Evolutionary conservation across 495 filamentous ascomycete genomes (phyloP).

Genomic region (Sordaria brevicollis): DNA sequence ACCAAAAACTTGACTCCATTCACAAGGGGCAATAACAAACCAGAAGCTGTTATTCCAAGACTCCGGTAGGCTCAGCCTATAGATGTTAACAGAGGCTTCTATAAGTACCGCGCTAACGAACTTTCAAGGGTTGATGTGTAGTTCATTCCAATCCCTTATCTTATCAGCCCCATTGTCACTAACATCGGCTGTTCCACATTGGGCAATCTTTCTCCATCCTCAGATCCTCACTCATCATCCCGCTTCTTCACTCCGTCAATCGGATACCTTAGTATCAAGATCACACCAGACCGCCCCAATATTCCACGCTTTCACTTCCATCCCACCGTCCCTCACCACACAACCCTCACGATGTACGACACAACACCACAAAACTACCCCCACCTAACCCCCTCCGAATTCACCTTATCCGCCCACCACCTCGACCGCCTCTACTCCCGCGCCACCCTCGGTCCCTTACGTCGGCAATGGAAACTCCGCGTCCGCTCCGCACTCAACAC

Average conservation of each 20-base stretch:
- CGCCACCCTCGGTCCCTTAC: constrained; percentile 37
- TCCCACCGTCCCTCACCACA: too few species aligned
- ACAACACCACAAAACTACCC: constrained; percentile 43
- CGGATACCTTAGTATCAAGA: too few species aligned
- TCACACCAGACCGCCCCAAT: neutral
- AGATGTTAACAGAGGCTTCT: too few species aligned
- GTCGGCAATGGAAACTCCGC: constrained; percentile 31
- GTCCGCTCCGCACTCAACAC: constrained; percentile 26
- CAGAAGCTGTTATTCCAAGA: too few species aligned
- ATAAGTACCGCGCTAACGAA: too few species aligned
- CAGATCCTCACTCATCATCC: too few species aligned
- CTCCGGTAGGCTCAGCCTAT: too few species aligned
- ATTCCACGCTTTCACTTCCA: too few species aligned
- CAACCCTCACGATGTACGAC: neutral
- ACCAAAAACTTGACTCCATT: too few species aligned
- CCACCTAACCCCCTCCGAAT: constrained; percentile 49
- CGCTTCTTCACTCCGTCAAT: too few species aligned
- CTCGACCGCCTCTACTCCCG: constrained; percentile 44
- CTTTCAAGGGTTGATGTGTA: neutral
- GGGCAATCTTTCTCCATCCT: neutral
- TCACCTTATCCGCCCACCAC: constrained; percentile 48
- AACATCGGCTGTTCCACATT: neutral
- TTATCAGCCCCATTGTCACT: neutral
- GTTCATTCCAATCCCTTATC: neutral
- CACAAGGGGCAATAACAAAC: too few species aligned